These are phyloP conservation scores for Botryotinia globosa DNA, from an alignment of 2,329 filamentous ascomycete species.

Conservation along the genomic window DNA sequence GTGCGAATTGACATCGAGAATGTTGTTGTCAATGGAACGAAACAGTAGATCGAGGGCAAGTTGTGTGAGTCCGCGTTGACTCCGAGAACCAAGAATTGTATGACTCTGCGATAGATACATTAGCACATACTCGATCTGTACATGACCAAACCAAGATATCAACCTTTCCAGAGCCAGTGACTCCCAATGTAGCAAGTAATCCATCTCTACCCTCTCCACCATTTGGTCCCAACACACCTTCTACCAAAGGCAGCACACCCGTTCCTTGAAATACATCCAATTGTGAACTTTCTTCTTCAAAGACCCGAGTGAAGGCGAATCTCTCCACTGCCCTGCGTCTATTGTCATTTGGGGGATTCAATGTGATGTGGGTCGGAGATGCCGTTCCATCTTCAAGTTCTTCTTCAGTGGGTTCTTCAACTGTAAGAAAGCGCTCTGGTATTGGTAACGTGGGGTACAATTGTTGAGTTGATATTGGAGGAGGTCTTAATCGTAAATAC, in stretches of 20 bases:
- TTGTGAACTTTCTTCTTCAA: conserved; percentile 81
- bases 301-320: conserved; percentile 91
- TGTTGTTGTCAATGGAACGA: conserved; percentile 69
- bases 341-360: conserved; percentile 78
- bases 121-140: background rate
- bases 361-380: conserved; percentile 66
- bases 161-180: conserved; percentile 96
- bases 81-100: conserved; percentile 86
- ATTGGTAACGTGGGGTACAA: conserved; percentile 42
- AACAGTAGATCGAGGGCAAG: conserved; percentile 88
- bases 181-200: conserved; percentile 84
- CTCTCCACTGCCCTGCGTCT: conserved; percentile 86
- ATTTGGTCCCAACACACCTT: conserved; percentile 72
- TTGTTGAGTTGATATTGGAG: conserved; percentile 42
- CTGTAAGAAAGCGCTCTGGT: conserved; percentile 70
- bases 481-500: conserved; percentile 79
- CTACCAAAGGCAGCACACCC: conserved; percentile 69
- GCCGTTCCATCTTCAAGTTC: conserved; percentile 42
- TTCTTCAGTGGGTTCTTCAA: conserved; percentile 57
- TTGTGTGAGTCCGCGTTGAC: conserved; percentile 85
- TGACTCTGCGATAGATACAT: conserved; percentile 63
- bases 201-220: conserved; percentile 83
- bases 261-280: conserved; percentile 83
- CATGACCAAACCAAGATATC: conserved; percentile 15
- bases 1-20: conserved; percentile 60